Conservation (phyloP, 495 filamentous ascomycete species). For the Extremus antarcticus region DNA sequence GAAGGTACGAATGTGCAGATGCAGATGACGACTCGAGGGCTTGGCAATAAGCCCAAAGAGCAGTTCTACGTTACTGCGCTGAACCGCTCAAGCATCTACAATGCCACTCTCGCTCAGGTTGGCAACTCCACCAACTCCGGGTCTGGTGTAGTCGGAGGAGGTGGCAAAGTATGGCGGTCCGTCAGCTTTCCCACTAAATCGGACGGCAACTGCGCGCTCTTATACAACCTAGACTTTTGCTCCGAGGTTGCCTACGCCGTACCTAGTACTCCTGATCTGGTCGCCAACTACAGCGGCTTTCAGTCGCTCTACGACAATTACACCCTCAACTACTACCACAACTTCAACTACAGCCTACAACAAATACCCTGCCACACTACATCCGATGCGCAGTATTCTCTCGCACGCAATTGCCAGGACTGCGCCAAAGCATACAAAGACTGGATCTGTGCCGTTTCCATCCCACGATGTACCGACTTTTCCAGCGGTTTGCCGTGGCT, state of each 20-base stretch:
- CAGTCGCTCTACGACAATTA: constrained; percentile 38
- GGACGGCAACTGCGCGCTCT: constrained; percentile 66
- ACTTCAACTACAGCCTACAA: constrained; percentile 69
- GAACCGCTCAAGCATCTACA: constrained; percentile 57
- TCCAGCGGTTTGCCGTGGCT: constrained; percentile 44
- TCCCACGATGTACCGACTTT: constrained; percentile 84
- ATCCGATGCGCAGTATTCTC: constrained; percentile 61
- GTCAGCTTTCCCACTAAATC: constrained; percentile 66
- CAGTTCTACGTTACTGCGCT: constrained; percentile 75
- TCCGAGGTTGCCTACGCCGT: constrained; percentile 80
- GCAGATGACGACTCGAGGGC: constrained; percentile 55
- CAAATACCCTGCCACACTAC: constrained; percentile 77
- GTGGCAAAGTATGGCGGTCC: constrained; percentile 57
- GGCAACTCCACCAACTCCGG: constrained; percentile 43
- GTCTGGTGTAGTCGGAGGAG: constrained; percentile 47
- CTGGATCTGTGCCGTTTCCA: constrained; percentile 89
- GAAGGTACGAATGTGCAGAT: constrained; percentile 39
- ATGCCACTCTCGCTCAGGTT: constrained; percentile 55
- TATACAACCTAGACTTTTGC: constrained; percentile 79
- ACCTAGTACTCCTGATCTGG: constrained; percentile 53
- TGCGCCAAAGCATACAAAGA: constrained; percentile 74
- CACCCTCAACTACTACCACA: constrained; percentile 32
- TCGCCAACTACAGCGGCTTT: constrained; percentile 6
- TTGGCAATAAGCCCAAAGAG: constrained; percentile 56
- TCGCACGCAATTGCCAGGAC: constrained; percentile 61